Evolutionary conservation across 257 asterid genomes (phyloP).

Genomic region (Cruciata laevipes): DNA sequence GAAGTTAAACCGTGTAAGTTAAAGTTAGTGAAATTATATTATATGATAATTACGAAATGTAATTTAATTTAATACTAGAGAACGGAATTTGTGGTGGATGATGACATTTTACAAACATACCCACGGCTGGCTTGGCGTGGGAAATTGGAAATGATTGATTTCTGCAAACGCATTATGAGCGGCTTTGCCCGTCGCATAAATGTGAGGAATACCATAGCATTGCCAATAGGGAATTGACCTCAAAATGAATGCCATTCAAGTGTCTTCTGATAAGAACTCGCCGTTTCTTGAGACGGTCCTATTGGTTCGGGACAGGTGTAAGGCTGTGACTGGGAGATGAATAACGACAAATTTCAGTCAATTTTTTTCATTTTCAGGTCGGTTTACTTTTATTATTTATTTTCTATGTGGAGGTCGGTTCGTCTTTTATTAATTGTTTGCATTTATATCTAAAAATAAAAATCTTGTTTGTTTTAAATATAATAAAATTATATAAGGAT

Average conservation of each 20-base stretch:
- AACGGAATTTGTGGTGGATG: background rate
- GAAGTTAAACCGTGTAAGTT: no score
- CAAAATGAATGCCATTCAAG: background rate
- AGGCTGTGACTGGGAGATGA: background rate
- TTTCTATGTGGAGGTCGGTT: background rate
- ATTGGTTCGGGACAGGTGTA: background rate
- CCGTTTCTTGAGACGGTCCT: slow-evolving; percentile 2
- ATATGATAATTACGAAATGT: no score
- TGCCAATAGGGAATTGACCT: background rate
- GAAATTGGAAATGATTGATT: background rate
- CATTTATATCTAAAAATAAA: no score
- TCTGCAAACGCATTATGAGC: background rate
- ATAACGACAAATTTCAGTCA: slow-evolving; percentile 7
- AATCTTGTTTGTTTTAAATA: no score
- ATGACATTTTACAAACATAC: no score
- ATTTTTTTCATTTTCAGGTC: slow-evolving; percentile 5
- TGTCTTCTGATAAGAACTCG: background rate
- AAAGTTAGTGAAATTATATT: no score
- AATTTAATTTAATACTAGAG: no score
- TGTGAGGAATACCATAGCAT: background rate
- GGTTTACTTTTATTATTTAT: background rate
- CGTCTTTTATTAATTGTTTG: background rate
- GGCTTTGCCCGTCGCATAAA: slow-evolving; percentile 10
- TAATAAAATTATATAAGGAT: no score
- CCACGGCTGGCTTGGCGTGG: background rate